Percentiles rank a stretch among this genome's conserved stretches.
Evolutionary conservation across 345 rosid species (phyloP).

Genomic region (Ricinus communis): DNA sequence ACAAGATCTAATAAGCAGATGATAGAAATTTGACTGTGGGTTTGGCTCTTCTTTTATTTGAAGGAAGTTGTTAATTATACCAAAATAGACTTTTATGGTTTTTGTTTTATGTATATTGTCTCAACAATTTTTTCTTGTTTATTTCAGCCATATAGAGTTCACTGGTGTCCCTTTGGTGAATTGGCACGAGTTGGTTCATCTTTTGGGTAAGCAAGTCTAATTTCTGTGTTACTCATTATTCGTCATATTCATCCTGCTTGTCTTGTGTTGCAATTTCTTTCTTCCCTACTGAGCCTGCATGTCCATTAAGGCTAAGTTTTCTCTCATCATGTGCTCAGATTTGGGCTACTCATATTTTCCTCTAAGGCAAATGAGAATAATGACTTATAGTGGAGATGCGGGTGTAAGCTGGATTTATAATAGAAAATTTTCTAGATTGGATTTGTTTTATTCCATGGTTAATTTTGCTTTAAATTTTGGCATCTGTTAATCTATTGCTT

Average conservation of each 20-base stretch:
- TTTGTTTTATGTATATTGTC: background rate
- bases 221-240: background rate
- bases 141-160: slow-evolving; percentile 57
- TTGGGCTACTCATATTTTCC: no score
- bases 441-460: no score
- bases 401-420: no score
- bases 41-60: background rate
- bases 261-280: no score
- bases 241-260: background rate
- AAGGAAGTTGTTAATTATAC: background rate
- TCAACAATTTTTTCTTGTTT: slow-evolving; percentile 6
- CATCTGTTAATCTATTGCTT: background rate
- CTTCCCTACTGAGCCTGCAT: background rate
- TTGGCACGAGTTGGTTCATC: slow-evolving; percentile 43
- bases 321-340: background rate
- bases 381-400: no score
- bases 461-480: background rate
- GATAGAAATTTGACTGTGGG: background rate
- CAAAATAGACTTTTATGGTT: slow-evolving; percentile 3
- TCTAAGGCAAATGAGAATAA: no score
- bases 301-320: background rate
- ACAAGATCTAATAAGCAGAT: background rate
- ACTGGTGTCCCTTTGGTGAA: slow-evolving; percentile 70
- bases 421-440: no score
- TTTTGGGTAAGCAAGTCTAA: slow-evolving; percentile 50